Evolutionary conservation across 192 early-diverging fungal genomes (phyloP).

Genomic region (Linnemannia elongata): DNA sequence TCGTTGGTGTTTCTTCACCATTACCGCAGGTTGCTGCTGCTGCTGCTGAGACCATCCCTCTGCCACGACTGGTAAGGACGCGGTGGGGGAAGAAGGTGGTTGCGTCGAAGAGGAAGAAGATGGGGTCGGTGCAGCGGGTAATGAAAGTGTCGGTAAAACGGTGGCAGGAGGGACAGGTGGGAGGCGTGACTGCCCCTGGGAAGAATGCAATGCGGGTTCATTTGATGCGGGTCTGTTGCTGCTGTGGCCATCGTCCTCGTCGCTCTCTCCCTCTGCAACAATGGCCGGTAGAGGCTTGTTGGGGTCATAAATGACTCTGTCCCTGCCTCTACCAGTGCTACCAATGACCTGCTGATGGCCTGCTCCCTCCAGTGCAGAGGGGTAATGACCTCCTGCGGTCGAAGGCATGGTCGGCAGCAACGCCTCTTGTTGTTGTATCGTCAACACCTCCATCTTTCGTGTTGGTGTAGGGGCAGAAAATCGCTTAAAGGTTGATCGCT

Average conservation of each 20-base stretch:
- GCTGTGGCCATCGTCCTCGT: background rate
- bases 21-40: background rate
- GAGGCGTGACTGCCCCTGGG: conserved; percentile 1
- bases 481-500: conserved; percentile 6
- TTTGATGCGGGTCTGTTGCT: background rate
- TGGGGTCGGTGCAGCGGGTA: conserved; percentile 1
- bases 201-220: background rate
- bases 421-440: background rate
- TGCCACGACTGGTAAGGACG: too few species aligned
- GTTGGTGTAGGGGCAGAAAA: background rate
- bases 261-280: conserved; percentile 1
- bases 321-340: background rate
- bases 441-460: background rate
- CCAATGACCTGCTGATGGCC: background rate
- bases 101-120: background rate
- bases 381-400: background rate
- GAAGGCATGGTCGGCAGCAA: background rate
- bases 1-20: conserved; percentile 28
- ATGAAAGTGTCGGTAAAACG: conserved; percentile 3
- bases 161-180: background rate
- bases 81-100: background rate
- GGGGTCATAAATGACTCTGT: background rate
- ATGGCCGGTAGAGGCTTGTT: conserved; percentile 25
- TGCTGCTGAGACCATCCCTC: background rate
- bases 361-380: background rate